Conservation (phyloP, 1,284 basidiomycete species). For the Ganoderma lingzhi region DNA sequence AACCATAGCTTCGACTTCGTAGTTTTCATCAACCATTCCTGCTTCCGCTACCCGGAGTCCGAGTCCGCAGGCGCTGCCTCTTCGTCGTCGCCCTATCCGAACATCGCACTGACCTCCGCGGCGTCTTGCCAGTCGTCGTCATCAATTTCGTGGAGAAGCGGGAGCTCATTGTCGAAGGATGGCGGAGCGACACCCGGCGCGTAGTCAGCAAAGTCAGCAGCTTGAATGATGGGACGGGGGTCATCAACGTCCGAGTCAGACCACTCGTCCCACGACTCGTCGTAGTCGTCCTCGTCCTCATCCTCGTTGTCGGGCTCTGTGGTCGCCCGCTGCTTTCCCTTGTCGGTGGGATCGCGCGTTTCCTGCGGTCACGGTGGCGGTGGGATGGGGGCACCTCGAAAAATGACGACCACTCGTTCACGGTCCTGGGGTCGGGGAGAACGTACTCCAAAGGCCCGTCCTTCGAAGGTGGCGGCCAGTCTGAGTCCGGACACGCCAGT, state of each 20-base stretch:
- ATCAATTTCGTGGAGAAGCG: not conserved
- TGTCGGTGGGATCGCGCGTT: not conserved
- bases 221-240: not conserved
- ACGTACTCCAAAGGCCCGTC: not conserved
- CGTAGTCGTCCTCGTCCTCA: not conserved
- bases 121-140: not conserved
- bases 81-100: not conserved
- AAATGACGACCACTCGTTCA: not conserved
- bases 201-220: not conserved
- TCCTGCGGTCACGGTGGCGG: not conserved
- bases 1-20: too few species aligned
- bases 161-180: too few species aligned
- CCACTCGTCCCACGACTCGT: not conserved
- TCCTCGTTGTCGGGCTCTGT: not conserved
- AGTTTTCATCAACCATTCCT: too few species aligned
- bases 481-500: not conserved
- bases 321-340: not conserved
- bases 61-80: not conserved
- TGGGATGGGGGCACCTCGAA: not conserved
- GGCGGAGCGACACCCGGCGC: not conserved
- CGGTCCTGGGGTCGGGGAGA: not conserved
- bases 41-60: too few species aligned
- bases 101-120: not conserved
- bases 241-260: not conserved
- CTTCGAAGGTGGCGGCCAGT: not conserved